Evolutionary conservation across 116 monocot species (phyloP), one percentile per base, ranked within the genome.

Genomic region (Iris pallida): DNA sequence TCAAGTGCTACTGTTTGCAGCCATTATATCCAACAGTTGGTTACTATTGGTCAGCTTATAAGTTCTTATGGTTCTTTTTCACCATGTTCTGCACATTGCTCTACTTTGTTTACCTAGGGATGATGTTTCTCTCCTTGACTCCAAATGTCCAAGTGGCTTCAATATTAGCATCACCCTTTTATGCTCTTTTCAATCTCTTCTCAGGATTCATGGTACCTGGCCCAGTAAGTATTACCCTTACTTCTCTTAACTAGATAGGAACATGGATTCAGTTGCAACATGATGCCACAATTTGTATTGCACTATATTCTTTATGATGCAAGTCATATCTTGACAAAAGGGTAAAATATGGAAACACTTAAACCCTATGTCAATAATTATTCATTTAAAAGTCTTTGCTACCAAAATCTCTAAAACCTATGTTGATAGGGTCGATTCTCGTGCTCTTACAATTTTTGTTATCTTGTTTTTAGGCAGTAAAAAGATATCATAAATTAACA

Each of bases 11-110:
- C 8, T 79, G 15, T 75, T 80, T 53, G 41, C 59, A 45, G 53
- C 74, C 57, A 82, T 89, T 40, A 66, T 89, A 81, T 71, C 82
- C 89, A 74, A 42, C 82, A 64, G 75, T 89, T 14, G 85, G 85
- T n/a, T 85, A 75, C 63, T 68, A 62, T 64, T 85, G 82, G 77
- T 71, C 79, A 51, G 57, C 77, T 56, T 16, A 53, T 11, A 88
- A 85, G 76, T 55, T 85, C 19, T 55, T 81, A 4, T 88, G 83
- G 81, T 84, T 72, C 65, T 78, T 81, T 42, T 84, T 84, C 41
- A 20, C 71, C n/a, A 77, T 79, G 44, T 85, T 85, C 57, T 85
- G 73, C 57, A 68, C 79, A 47, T 13, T 89, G n/a, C 79, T 85
- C 20, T 75, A 59, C 66, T 89, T 64, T 43, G 45, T 70, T 57